Evolutionary conservation across 352 stramenopile species (phyloP), one percentile per base, ranked within the genome.

Genomic region (Globisporangium echinulatum): DNA sequence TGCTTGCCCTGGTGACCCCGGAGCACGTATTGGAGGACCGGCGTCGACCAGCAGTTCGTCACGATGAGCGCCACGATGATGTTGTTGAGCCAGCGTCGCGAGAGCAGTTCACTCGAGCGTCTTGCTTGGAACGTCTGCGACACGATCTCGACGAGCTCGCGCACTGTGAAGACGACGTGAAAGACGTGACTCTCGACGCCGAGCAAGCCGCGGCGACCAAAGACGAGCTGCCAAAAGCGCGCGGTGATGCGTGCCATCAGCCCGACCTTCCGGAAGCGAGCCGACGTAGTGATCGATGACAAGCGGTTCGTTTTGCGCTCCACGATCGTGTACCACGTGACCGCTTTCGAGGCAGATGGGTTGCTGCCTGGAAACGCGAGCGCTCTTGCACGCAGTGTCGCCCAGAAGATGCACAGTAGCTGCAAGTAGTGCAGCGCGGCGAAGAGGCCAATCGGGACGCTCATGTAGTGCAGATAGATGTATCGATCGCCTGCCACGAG

Each of bases 81-180:
- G 15, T 54, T 48, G 37, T 56, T 63, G 25, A 67, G 25, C 44
- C 43, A 60, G 7, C 11, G 49, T 0, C 47, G 33, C 4, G 47
- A 37, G 13, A 66, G 58, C 4, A 62, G 19, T 11, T 37, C 19
- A 39, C 67, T 70, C 2, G 53, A 66, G 11, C 51, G 51, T 17
- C 59, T 44, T 9, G 59, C 62, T 58, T 70, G 25, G 62, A 59
- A 52, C 1, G 52, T 52, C 33, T 72, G 58, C 9, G 55, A 51
- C 0, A 62, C 56, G 38, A 67, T 58, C 54, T 70, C 62, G 19
- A 58, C n/a, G 1, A 49, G 17, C 42, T 72, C 66, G 36, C 50
- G 57, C 4, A 58, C 8, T n/a, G 61, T 54, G 43, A 56, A 64
- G 7, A 60, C 25, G 37, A 33, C 5, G 14, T 49, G 19, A n/a